Evolutionary conservation across 1,139 yeast species (phyloP).

Genomic region (Blastobotrys buckinghamii): DNA sequence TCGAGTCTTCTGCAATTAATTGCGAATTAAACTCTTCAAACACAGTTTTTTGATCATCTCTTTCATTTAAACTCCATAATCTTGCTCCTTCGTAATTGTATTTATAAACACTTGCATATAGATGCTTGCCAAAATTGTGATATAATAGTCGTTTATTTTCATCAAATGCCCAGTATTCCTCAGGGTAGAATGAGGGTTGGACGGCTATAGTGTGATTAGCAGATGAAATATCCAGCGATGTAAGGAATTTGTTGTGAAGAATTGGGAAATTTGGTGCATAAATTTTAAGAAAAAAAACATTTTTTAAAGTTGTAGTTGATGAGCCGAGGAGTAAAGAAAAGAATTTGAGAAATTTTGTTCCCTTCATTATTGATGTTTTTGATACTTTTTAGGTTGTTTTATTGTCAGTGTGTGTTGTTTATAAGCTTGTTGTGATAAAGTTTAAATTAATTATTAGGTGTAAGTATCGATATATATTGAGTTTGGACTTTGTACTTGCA

Average conservation of each 20-base stretch:
- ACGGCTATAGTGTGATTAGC: background rate
- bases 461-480: too few species aligned
- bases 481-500: too few species aligned
- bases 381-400: too few species aligned
- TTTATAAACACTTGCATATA: background rate
- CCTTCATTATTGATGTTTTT: too few species aligned
- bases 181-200: background rate
- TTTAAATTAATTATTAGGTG: too few species aligned
- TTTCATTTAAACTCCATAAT: background rate
- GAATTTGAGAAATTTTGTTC: too few species aligned
- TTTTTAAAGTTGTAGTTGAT: background rate
- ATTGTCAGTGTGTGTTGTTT: too few species aligned
- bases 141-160: background rate
- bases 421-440: too few species aligned
- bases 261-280: background rate
- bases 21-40: background rate
- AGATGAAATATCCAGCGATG: background rate
- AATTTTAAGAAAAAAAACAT: background rate
- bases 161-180: conserved; percentile 3
- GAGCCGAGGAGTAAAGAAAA: background rate
- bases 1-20: background rate
- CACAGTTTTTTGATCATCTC: background rate
- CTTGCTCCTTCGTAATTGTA: background rate
- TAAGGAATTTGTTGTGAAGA: background rate
- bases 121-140: background rate